A percentile compares a stretch with the other conserved stretches of the same genome.
phyloP scores from a whole-genome alignment of 495 filamentous ascomycete species.

The Neurospora pannonica region DNA sequence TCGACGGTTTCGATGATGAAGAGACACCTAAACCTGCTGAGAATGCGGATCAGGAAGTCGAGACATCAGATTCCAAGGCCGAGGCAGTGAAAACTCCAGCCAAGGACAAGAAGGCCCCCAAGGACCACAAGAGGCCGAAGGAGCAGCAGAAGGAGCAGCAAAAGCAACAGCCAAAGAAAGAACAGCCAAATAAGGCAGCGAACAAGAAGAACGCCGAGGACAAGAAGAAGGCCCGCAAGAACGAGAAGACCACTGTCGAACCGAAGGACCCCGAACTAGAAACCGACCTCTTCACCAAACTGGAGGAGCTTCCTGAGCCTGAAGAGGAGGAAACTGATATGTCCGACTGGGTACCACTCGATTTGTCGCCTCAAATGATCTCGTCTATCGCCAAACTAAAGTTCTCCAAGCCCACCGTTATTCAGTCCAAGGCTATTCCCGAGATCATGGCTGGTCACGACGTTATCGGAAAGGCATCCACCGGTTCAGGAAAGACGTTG shows the following conservation, averaged over 20 bases:
- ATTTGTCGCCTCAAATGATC: constrained; percentile 58
- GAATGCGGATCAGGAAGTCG: not conserved
- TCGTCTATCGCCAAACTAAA: constrained; percentile 66
- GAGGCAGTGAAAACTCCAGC: constrained; percentile 4
- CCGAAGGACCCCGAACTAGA: constrained; percentile 27
- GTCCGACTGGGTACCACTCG: constrained; percentile 65
- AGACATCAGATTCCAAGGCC: not conserved
- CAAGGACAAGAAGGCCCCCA: constrained; percentile 4
- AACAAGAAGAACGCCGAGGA: constrained; percentile 19
- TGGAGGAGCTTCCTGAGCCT: constrained; percentile 30
- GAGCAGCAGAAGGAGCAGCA: constrained; percentile 19
- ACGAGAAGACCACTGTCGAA: constrained; percentile 11
- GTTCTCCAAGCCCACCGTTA: constrained; percentile 69
- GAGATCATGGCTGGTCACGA: constrained; percentile 65
- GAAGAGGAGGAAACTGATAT: constrained; percentile 46
- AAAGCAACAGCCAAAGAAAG: constrained; percentile 13
- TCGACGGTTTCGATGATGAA: constrained; percentile 46
- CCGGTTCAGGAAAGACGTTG: constrained; percentile 76
- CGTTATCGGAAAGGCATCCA: constrained; percentile 72
- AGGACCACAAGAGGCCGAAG: constrained; percentile 3
- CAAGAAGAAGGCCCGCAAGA: constrained; percentile 9
- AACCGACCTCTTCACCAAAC: constrained; percentile 30
- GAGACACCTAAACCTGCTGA: not conserved
- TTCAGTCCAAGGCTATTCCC: constrained; percentile 70
- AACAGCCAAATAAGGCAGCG: constrained; percentile 11